These are phyloP conservation scores for Didymella pomorum DNA, from an alignment of 2,329 filamentous ascomycete genomes.

Conservation along the genomic window DNA sequence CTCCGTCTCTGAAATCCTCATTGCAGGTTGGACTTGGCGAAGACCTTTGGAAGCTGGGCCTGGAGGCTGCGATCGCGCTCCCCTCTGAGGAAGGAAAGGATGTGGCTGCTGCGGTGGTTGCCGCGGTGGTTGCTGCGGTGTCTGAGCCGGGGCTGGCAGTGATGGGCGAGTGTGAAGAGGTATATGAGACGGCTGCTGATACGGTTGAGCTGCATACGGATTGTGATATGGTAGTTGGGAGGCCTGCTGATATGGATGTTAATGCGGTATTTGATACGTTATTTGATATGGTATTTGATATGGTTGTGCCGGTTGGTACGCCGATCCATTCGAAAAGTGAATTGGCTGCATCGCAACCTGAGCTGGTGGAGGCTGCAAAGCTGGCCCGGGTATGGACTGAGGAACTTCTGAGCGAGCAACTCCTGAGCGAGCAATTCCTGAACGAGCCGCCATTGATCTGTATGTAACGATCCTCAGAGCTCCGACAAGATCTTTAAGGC, in stretches of 20 bases:
- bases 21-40: not conserved
- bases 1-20: not conserved
- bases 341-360: not conserved
- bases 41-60: not conserved
- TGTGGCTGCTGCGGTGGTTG: not conserved
- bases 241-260: no score
- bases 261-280: no score
- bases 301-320: no score
- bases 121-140: not conserved
- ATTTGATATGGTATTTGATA: no score
- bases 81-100: not conserved
- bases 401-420: not conserved
- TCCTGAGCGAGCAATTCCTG: no score
- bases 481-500: not conserved
- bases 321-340: no score
- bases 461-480: not conserved
- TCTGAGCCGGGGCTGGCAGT: not conserved
- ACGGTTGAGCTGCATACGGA: not conserved
- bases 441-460: not conserved
- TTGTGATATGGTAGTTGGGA: not conserved
- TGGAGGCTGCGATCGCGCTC: not conserved
- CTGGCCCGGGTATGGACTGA: not conserved
- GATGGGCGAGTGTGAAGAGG: no score
- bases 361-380: not conserved
- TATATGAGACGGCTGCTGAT: not conserved